phyloP scores from a whole-genome alignment of 495 filamentous ascomycete genomes.

The Amphirosellinia nigrospora region DNA sequence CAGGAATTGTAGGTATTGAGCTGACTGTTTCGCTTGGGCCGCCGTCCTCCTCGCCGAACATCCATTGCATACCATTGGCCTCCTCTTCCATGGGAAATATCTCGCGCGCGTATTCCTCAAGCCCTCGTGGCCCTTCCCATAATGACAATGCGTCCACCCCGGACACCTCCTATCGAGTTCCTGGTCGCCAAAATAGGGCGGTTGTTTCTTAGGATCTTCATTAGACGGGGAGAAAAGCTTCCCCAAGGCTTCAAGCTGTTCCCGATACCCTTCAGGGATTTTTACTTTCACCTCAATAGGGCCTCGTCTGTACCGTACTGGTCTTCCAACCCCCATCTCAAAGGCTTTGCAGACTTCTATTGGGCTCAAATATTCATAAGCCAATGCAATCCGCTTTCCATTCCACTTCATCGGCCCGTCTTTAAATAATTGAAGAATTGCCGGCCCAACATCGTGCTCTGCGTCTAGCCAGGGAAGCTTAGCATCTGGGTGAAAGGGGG shows the following conservation, averaged over 20 bases:
- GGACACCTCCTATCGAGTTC: constrained; percentile 67
- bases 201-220: constrained; percentile 59
- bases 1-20: constrained; percentile 27
- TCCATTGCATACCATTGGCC: constrained; percentile 92
- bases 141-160: constrained; percentile 72
- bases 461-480: constrained; percentile 96
- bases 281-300: constrained; percentile 85
- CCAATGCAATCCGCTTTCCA: constrained; percentile 88
- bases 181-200: constrained; percentile 60
- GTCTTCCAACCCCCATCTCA: constrained; percentile 74
- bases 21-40: not conserved
- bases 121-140: constrained; percentile 88
- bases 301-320: constrained; percentile 75
- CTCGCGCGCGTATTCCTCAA: constrained; percentile 95
- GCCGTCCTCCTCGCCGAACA: constrained; percentile 59
- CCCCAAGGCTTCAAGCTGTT: constrained; percentile 79
- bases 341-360: constrained; percentile 81
- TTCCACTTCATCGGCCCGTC: constrained; percentile 89
- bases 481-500: constrained; percentile 88
- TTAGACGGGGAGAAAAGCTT: constrained; percentile 65
- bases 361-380: constrained; percentile 89
- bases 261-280: constrained; percentile 86
- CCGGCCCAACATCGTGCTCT: constrained; percentile 95
- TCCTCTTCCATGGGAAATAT: constrained; percentile 94
- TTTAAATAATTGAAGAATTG: constrained; percentile 93